Base-by-base conservation (phyloP, 2,329 filamentous ascomycete genomes). In the Colletotrichum sp. region DNA sequence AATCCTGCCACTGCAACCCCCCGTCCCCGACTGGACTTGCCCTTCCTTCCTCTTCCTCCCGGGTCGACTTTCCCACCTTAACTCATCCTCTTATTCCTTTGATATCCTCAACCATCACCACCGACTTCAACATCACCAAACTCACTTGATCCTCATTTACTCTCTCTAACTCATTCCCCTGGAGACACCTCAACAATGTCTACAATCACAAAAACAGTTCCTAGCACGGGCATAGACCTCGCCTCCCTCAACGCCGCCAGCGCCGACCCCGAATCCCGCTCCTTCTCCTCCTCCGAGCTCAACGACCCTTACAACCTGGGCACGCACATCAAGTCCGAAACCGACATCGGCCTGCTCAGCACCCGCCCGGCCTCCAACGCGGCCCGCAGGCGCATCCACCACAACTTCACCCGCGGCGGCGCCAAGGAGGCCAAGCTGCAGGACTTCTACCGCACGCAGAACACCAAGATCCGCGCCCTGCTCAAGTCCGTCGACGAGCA, bases 401-500 rank as follows among this genome's bases (percentile, higher is more conserved):
- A 79, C 67, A 71, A 43, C 60, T 78, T 77, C 55, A 64, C 71
- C 26, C 78, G 78, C 34, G 61, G 78, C 4, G 79, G 79, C 10
- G 80, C 81, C 28, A 84, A 84, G 60, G 83, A 89, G 16, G 89
- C 87, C 78, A 93, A 91, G 80, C 83, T 98, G 18, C 90, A 94
- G 80, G 91, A 92, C 66, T 98, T 98, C 87, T 98, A 98, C 88
- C 91, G 95, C 83, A 89, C 90, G 34, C 96, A 99, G 83, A 99
- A 99, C 83, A 95, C 96, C 83, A 96, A 95, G 80, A 99, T 99
- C 79, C 92, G 98, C 86, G 92, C 95, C 13, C 91, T 98, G 85
- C 89, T 98, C 78, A 98, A 98, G 86, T 93, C 94, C 4, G 96
- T 98, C 4, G 95, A 98, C 81, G 95, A 98, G 82, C 97, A 98